A percentile compares a stretch with the other conserved stretches of the same genome.
Conservation (phyloP, 176 grass and related monocot genomes). For the Areca catechu region DNA sequence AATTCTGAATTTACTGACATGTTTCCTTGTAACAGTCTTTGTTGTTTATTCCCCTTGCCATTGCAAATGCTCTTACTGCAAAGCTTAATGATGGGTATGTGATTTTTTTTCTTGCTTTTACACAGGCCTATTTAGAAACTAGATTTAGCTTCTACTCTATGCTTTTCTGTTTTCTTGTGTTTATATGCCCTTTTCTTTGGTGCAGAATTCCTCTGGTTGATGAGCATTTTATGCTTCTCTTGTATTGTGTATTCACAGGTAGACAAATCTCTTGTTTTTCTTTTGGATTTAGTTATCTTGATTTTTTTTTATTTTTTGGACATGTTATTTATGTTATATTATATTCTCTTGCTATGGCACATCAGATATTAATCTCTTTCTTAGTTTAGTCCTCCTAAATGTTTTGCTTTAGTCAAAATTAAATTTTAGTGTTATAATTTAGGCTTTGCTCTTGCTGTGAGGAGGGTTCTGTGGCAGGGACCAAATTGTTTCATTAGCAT, state of each 20-base stretch:
- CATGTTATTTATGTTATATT: no score
- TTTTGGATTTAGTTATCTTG: background rate
- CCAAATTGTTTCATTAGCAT: no score
- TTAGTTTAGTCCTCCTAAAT: no score
- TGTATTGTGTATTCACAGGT: slow-evolving; percentile 77
- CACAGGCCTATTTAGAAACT: no score
- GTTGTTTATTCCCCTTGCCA: slow-evolving; percentile 70
- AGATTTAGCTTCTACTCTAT: background rate
- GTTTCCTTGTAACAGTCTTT: slow-evolving; percentile 47
- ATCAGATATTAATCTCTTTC: no score
- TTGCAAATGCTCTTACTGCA: slow-evolving; percentile 88
- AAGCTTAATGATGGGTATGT: slow-evolving; percentile 81
- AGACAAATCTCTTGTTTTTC: background rate
- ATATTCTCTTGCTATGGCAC: no score
- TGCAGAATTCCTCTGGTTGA: slow-evolving; percentile 69
- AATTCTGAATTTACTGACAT: no score
- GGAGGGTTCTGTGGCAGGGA: no score
- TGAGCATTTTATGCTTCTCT: slow-evolving; percentile 59
- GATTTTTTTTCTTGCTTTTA: background rate
- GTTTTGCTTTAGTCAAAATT: no score
- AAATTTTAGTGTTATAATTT: no score
- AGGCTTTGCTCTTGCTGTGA: no score
- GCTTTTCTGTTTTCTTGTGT: slow-evolving; percentile 1
- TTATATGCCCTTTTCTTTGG: background rate
- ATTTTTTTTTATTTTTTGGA: background rate